Evolutionary conservation across 306 rosid species (phyloP).

Genomic region (Inga laurina): DNA sequence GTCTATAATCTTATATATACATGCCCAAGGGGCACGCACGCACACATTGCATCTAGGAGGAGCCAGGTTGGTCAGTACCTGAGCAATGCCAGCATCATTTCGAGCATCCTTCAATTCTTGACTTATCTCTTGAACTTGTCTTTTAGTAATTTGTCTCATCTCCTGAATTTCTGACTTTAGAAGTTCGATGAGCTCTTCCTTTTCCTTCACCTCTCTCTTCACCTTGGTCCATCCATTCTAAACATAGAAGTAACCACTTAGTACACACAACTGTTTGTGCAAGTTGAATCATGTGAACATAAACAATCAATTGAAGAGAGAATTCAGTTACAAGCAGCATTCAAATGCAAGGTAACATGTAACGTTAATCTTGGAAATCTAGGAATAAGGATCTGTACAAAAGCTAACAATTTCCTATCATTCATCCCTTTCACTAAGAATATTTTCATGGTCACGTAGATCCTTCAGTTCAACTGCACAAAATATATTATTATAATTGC

Average conservation of each 20-base stretch:
- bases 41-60: background rate
- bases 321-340: no score
- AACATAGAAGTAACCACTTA: background rate
- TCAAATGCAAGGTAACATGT: no score
- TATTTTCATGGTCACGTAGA: no score
- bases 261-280: background rate
- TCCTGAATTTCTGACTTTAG: background rate
- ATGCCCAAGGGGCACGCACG: no score
- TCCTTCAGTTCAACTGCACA: no score
- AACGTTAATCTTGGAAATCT: no score
- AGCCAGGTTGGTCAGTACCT: background rate
- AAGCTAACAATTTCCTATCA: no score
- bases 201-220: background rate
- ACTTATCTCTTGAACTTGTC: background rate
- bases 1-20: background rate
- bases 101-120: background rate
- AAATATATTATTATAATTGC: no score
- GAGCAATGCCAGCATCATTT: background rate
- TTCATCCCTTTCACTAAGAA: no score
- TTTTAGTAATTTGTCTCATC: background rate
- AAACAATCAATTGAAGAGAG: no score
- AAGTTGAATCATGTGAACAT: no score
- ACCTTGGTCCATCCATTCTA: background rate
- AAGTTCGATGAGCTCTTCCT: background rate
- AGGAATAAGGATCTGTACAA: no score